These are phyloP conservation scores for Vicia faba DNA, from an alignment of 306 rosid species.

Conservation along the genomic window DNA sequence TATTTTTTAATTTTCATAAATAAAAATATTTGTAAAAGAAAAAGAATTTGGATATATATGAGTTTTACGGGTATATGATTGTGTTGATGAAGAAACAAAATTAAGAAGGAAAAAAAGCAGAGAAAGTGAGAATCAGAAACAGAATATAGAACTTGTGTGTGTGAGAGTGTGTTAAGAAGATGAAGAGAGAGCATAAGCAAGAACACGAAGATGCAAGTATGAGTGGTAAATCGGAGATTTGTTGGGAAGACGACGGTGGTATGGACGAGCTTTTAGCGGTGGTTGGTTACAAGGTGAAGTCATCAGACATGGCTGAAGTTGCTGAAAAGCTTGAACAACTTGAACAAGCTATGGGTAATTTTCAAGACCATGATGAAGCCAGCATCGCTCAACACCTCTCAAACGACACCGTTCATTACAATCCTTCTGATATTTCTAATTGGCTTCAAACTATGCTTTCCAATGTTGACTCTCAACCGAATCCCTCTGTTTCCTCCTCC, in stretches of 20 bases:
- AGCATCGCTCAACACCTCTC: constrained; percentile 53
- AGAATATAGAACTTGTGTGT: constrained; percentile 9
- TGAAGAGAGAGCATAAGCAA: constrained; percentile 20
- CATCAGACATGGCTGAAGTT: constrained; percentile 82
- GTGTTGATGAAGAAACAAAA: neutral
- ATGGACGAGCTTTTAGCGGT: constrained; percentile 90
- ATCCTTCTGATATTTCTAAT: constrained; percentile 78
- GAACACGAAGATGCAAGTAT: neutral
- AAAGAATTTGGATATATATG: neutral
- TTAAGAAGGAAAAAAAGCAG: neutral
- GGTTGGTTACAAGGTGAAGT: constrained; percentile 80
- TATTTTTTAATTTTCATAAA: neutral
- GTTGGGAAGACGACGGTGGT: constrained; percentile 80
- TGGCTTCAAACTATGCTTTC: constrained; percentile 75
- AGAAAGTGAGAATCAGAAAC: neutral
- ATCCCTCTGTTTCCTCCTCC: constrained; percentile 36
- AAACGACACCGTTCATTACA: constrained; percentile 62
- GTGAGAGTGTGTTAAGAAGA: neutral
- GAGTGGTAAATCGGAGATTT: constrained; percentile 55
- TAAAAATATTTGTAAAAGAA: neutral
- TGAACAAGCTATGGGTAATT: constrained; percentile 67
- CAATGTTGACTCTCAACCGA: constrained; percentile 44
- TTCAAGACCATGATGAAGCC: constrained; percentile 50
- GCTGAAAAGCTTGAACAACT: constrained; percentile 82
- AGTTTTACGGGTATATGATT: neutral